A percentile compares a stretch with the other conserved stretches of the same genome.
Evolutionary conservation across 2,329 filamentous ascomycete genomes (phyloP).

Genomic region (Ceratocystis eucalypticola): DNA sequence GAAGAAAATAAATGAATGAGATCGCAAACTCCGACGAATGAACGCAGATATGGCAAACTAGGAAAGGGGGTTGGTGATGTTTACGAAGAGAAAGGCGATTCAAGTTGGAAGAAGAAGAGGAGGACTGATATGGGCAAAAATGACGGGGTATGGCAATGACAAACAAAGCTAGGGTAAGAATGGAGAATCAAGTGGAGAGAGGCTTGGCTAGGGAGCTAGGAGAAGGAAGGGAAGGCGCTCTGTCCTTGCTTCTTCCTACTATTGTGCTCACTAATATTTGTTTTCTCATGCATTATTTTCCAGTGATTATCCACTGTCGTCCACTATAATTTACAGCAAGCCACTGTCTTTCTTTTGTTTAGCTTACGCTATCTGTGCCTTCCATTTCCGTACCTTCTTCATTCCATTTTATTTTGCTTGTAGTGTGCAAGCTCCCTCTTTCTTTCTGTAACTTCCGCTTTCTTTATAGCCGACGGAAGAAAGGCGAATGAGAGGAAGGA

Average conservation of each 20-base stretch:
- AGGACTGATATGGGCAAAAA: constrained; percentile 3
- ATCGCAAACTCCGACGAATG: constrained; percentile 13
- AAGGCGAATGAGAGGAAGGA: neutral
- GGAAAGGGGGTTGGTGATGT: neutral
- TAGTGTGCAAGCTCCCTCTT: neutral
- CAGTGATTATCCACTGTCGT: neutral
- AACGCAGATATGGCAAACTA: constrained; percentile 12
- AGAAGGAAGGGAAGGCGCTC: neutral
- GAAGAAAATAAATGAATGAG: constrained; percentile 5
- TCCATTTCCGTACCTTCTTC: neutral
- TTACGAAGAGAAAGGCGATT: constrained; percentile 2
- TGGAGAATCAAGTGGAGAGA: neutral
- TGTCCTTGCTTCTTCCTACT: neutral
- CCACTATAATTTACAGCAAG: neutral
- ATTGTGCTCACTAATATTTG: too few relatives aligned
- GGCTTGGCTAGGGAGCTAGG: neutral
- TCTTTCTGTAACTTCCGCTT: neutral
- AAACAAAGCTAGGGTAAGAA: neutral
- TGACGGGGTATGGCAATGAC: constrained; percentile 6
- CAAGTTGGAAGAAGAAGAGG: neutral
- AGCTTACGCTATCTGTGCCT: neutral
- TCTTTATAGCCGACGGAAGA: neutral
- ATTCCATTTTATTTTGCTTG: neutral
- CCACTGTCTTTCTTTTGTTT: neutral
- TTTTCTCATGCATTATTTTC: too few relatives aligned